These are phyloP conservation scores for Aspergillus felis DNA, from an alignment of 2,329 filamentous ascomycete species.

Conservation along the genomic window DNA sequence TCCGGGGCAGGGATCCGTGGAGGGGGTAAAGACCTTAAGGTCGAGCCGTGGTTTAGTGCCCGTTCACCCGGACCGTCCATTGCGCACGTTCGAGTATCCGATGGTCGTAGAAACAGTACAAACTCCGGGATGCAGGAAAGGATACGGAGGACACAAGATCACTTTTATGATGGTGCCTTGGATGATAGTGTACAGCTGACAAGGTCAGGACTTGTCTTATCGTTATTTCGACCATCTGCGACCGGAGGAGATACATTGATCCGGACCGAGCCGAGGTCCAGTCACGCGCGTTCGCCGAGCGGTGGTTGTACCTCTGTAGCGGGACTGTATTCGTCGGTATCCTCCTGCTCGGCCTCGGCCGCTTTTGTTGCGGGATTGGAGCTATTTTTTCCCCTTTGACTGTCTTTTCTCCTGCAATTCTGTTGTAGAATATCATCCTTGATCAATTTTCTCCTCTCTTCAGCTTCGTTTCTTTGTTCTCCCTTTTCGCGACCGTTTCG, in stretches of 20 bases:
- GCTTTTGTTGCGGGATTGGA: background rate
- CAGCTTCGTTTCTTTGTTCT: constrained; percentile 1
- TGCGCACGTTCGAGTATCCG: background rate
- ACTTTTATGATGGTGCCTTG: background rate
- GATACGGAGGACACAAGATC: background rate
- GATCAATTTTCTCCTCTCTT: background rate
- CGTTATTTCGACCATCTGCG: background rate
- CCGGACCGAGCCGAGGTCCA: constrained; percentile 26
- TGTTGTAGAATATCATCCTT: constrained; percentile 2
- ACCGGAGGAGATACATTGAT: constrained; percentile 4
- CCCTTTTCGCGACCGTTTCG: background rate
- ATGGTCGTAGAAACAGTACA: background rate
- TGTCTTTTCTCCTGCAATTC: constrained; percentile 4
- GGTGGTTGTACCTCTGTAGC: background rate
- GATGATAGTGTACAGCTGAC: background rate
- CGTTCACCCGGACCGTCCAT: constrained; percentile 10
- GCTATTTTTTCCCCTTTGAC: constrained; percentile 1
- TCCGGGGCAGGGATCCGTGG: background rate
- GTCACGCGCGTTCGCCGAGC: background rate
- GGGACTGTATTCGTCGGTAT: background rate
- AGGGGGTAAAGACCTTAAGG: background rate
- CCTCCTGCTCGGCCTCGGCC: constrained; percentile 4
- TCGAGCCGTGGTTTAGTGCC: constrained; percentile 7
- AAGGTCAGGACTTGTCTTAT: background rate
- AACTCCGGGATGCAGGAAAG: background rate